These are phyloP conservation scores for Mycena rebaudengoi DNA, from an alignment of 768 basidiomycete genomes.

Conservation along the genomic window DNA sequence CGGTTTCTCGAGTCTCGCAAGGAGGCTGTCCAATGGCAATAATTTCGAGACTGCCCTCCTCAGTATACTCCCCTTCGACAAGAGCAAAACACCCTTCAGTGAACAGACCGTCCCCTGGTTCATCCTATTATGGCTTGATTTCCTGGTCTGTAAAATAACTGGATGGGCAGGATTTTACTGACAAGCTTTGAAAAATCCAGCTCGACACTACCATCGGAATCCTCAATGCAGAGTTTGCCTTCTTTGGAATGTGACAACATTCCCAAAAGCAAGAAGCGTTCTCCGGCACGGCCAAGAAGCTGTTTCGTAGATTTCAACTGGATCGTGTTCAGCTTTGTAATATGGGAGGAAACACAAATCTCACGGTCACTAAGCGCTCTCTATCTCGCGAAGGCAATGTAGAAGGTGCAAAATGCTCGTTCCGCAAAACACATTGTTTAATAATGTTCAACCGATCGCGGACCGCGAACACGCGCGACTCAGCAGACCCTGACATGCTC, in stretches of 20 bases:
- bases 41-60: slow-evolving; percentile 87
- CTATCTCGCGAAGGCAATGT: slow-evolving; percentile 90
- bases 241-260: slow-evolving; percentile 92
- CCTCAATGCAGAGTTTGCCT: slow-evolving; percentile 91
- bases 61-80: slow-evolving; percentile 95
- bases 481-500: slow-evolving; percentile 84
- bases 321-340: neutral
- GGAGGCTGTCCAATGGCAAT: slow-evolving; percentile 98
- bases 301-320: slow-evolving; percentile 97
- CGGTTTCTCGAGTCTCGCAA: slow-evolving; percentile 86
- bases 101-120: slow-evolving; percentile 94
- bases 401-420: slow-evolving; percentile 98
- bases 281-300: slow-evolving; percentile 87
- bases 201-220: slow-evolving; percentile 89
- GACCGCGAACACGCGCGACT: slow-evolving; percentile 80
- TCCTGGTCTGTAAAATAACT: slow-evolving; percentile 24
- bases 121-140: slow-evolving; percentile 57
- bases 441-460: slow-evolving; percentile 91
- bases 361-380: slow-evolving; percentile 86
- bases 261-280: slow-evolving; percentile 92
- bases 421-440: slow-evolving; percentile 90
- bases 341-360: slow-evolving; percentile 26
- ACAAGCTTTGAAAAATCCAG: slow-evolving; percentile 91
- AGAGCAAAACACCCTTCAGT: slow-evolving; percentile 96
- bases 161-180: slow-evolving; percentile 32